These are phyloP conservation scores for Huntiella savannae DNA, from an alignment of 2,329 filamentous ascomycete species.

Conservation along the genomic window DNA sequence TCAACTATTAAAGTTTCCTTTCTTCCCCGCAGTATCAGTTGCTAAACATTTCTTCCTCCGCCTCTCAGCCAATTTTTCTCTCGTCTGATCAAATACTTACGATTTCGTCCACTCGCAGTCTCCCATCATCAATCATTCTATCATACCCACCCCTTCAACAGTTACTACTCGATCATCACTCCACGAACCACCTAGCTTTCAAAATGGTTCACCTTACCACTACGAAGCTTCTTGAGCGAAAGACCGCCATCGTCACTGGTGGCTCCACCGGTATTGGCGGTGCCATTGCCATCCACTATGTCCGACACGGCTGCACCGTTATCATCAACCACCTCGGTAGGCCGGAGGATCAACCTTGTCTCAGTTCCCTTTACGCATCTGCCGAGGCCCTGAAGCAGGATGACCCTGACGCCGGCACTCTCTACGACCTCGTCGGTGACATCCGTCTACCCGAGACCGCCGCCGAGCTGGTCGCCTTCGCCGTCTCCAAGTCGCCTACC, in stretches of 20 bases:
- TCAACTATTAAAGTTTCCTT: no score
- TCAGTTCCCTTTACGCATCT: conserved; percentile 35
- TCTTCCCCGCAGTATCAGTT: no score
- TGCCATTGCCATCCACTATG: conserved; percentile 63
- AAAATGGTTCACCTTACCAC: background rate
- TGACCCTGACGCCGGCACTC: conserved; percentile 11
- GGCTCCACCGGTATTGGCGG: conserved; percentile 74
- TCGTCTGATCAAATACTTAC: no score
- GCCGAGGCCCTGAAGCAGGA: conserved; percentile 27
- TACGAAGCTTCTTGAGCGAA: conserved; percentile 45
- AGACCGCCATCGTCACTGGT: conserved; percentile 72
- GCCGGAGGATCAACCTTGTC: conserved; percentile 29
- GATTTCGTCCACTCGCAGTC: no score
- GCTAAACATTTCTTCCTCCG: no score
- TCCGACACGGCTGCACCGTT: conserved; percentile 59
- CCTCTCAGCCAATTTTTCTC: no score
- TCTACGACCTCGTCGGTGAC: conserved; percentile 58
- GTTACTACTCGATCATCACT: no score
- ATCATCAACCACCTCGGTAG: conserved; percentile 63
- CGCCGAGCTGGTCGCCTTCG: conserved; percentile 42
- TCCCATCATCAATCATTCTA: no score
- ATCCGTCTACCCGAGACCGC: conserved; percentile 59
- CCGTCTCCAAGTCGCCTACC: conserved; percentile 39
- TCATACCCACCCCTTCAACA: no score
- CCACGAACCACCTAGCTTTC: background rate